Evolutionary conservation across 2,329 filamentous ascomycete species (phyloP), one percentile per base, ranked within the genome.

Genomic region (Rugonectria rugulosa): DNA sequence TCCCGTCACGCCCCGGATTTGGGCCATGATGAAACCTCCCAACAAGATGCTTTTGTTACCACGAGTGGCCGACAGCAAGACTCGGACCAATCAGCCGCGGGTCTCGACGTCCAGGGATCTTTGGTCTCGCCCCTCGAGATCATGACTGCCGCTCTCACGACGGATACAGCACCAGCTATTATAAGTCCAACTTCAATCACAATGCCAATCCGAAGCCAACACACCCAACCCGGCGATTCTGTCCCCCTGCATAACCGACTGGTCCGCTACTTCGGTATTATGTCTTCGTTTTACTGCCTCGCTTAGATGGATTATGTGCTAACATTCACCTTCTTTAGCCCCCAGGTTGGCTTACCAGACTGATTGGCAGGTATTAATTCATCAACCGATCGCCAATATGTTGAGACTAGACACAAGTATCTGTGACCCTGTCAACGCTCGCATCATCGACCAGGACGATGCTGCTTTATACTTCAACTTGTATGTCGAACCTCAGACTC

Each of bases 361-460:
- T 6, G 64, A 68, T 31, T 68, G 61, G 64, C 57, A 66, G 24
- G 60, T 66, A 5, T 27, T 67, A 17, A 56, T 57, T n/a, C 34
- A 56, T 4, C 60, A 64, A 29, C 49, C 61, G 27, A 57, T 58
- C 12, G 60, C 61, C 23, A 57, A 50, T 27, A 57, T 56, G 10
- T 57, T 68, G 11, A 66, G 63, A 42, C 57, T 68, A 5, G 64
- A 67, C 31, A 38, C 56, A 1, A 46, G 57, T 4, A 60, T 57
- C 5, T 68, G 63, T 34, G 65, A 68, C 23, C 64, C 65, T 0
- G 51, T 66, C 1, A 53, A 62, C 1, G 61, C 63, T 2, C 60
- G 63, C 5, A 38, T 68, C 5, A 63, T 67, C 6, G 60, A 67
- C 20, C 44, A 63, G 29, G 46, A 37, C 6, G 66, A 68, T 23